Evolutionary conservation across 164 flowering plant species (phyloP).

Genomic region (Protea cynaroides): DNA sequence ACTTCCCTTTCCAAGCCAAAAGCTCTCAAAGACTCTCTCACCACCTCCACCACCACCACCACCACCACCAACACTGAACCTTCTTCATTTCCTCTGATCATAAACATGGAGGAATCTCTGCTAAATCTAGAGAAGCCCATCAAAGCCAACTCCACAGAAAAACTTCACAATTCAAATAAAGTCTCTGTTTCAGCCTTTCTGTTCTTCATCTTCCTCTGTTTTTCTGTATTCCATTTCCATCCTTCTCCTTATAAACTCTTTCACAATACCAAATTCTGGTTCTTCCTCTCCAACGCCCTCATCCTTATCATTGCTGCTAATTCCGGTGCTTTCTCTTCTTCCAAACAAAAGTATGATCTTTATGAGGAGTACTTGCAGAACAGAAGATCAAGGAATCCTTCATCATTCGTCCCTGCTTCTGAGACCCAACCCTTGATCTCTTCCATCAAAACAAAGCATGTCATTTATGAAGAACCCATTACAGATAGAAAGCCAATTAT

Average conservation of each 20-base stretch:
- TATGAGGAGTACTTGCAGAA: slow-evolving; percentile 26
- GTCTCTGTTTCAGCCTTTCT: slow-evolving; percentile 33
- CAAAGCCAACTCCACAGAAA: slow-evolving; percentile 6
- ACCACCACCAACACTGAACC: background rate
- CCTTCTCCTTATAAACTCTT: slow-evolving; percentile 19
- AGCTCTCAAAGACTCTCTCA: background rate
- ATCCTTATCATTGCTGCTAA: slow-evolving; percentile 52
- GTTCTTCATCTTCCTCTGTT: slow-evolving; percentile 31
- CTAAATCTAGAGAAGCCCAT: background rate
- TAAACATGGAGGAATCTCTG: slow-evolving; percentile 8
- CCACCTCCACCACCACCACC: background rate
- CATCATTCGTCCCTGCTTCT: slow-evolving; percentile 2
- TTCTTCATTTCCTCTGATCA: background rate
- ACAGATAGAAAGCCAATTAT: too few relatives aligned
- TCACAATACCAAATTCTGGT: slow-evolving; percentile 55
- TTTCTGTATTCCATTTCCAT: background rate
- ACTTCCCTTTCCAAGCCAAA: background rate
- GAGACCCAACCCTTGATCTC: background rate
- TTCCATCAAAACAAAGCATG: too few relatives aligned
- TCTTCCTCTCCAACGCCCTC: slow-evolving; percentile 52
- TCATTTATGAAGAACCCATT: too few relatives aligned
- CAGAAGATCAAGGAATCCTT: slow-evolving; percentile 6
- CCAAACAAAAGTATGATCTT: slow-evolving; percentile 19
- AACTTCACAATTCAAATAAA: slow-evolving; percentile 12
- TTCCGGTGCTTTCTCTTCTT: slow-evolving; percentile 42